Percentiles rank a stretch among this genome's conserved stretches.
phyloP scores from a whole-genome alignment of 2,329 filamentous ascomycete species.

The Epicoccum sorghinum region DNA sequence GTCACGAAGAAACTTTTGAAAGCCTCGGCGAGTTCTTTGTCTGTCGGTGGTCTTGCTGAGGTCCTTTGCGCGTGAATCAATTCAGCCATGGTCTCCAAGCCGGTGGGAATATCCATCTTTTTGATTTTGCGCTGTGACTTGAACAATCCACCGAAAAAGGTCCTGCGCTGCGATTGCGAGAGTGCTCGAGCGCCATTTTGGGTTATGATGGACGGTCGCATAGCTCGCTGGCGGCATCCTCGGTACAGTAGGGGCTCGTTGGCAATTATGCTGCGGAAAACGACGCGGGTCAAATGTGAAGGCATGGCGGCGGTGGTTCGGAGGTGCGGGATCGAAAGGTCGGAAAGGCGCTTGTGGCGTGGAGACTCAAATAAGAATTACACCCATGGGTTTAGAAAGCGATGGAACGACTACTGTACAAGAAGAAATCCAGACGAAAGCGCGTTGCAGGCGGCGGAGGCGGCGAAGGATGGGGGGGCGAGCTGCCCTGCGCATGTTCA shows the following conservation, averaged over 20 bases:
- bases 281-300: slow-evolving; percentile 65
- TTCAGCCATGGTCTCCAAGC: slow-evolving; percentile 73
- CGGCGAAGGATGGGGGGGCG: slow-evolving; percentile 14
- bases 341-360: slow-evolving; percentile 8
- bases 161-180: slow-evolving; percentile 53
- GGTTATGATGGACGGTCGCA: slow-evolving; percentile 27
- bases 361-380: slow-evolving; percentile 2
- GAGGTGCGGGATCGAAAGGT: slow-evolving; percentile 7
- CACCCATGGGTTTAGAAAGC: slow-evolving; percentile 20
- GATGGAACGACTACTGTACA: slow-evolving; percentile 18
- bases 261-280: slow-evolving; percentile 63
- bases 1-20: slow-evolving; percentile 38
- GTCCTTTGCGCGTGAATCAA: slow-evolving; percentile 68
- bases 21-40: slow-evolving; percentile 68
- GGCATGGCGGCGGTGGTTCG: slow-evolving; percentile 54
- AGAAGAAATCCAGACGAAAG: slow-evolving; percentile 22
- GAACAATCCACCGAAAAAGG: slow-evolving; percentile 71
- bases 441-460: slow-evolving; percentile 13
- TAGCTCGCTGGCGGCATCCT: slow-evolving; percentile 49
- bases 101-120: slow-evolving; percentile 69
- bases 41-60: slow-evolving; percentile 67
- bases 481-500: slow-evolving; percentile 12
- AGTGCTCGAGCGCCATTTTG: slow-evolving; percentile 30
- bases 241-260: slow-evolving; percentile 56
- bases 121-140: slow-evolving; percentile 65